Base-by-base conservation (phyloP, 2,329 filamentous ascomycete species). In the Xylaria sp. region DNA sequence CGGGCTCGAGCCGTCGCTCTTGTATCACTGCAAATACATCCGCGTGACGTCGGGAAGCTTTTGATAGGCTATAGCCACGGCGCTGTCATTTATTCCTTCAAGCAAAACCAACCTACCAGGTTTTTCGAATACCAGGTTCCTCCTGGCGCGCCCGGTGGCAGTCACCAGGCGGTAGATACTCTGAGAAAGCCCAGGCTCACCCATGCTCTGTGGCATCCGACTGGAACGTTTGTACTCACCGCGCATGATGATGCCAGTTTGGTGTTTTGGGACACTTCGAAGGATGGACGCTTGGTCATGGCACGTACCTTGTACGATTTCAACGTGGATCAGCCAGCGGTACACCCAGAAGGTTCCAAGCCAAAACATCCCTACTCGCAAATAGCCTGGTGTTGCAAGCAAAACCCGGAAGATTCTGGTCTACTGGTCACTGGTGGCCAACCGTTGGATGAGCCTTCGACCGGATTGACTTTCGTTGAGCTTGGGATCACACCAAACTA, bases 191-290 rank as follows among this genome's bases (percentile, higher is more conserved):
- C 95, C 15, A 88, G 87, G 67, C 81, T 98, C 70, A 93, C 91
- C 0, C 92, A 97, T 74, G 94, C 94, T 0, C 80, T 95, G 18
- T 99, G 95, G 94, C 96, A 99, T 82, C 96, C 96, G 0, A 97
- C 93, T 1, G 96, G 94, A 0, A 97, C 93, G 0, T 97, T 97
- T 76, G 83, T 98, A 46, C 79, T 96, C 73, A 97, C 94, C 0
- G 92, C 91, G 0, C 92, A 98, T 77, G 94, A 97, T 65, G 96
- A 99, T 78, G 91, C 92, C 41, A 97, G 93, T 74, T 83, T 99
- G 56, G 95, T 97, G 0, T 92, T 98, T 74, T 99, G 95, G 94
- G 96, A 99, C 79, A 85, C 92, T 10, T 63, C 62, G 0, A 97
- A 94, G 76, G 95, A 98, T 77, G 94, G 93, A 8, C 90, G 92